A percentile compares a stretch with the other conserved stretches of the same genome.
Conservation (phyloP, 2,329 filamentous ascomycete genomes). For the Ramularia collo-cygni region DNA sequence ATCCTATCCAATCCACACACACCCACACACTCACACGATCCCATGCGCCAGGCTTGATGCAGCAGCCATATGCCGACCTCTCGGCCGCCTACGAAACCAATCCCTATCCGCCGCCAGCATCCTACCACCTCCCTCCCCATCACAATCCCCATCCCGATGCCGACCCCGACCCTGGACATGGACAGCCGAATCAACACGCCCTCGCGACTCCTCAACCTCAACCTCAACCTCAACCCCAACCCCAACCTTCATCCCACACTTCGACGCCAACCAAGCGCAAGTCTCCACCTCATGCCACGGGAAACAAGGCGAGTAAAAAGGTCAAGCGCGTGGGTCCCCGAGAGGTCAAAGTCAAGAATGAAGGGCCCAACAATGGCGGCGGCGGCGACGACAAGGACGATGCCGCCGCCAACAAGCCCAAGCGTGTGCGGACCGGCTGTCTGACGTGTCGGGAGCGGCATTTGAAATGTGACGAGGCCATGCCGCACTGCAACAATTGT, state of each 20-base stretch:
- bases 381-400: conserved; percentile 21
- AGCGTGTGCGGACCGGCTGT: conserved; percentile 81
- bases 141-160: too few relatives aligned
- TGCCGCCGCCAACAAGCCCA: conserved; percentile 53
- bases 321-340: conserved; percentile 26
- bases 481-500: conserved; percentile 67
- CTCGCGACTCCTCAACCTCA: conserved; percentile 10
- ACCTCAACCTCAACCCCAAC: too few relatives aligned
- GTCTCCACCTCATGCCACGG: conserved; percentile 19
- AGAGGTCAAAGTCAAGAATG: conserved; percentile 17
- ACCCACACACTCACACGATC: too few relatives aligned
- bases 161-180: too few relatives aligned
- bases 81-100: too few relatives aligned
- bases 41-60: too few relatives aligned
- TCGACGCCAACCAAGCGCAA: conserved; percentile 20
- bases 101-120: too few relatives aligned
- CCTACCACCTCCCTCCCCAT: too few relatives aligned
- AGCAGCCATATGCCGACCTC: too few relatives aligned
- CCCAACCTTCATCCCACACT: conserved; percentile 11
- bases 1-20: too few relatives aligned
- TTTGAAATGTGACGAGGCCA: conserved; percentile 79
- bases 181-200: too few relatives aligned
- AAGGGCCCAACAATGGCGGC: conserved; percentile 24
- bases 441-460: conserved; percentile 84
- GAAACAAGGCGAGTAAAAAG: conserved; percentile 26